phyloP scores from a whole-genome alignment of 2,329 filamentous ascomycete genomes.

The Claviceps spartinae region DNA sequence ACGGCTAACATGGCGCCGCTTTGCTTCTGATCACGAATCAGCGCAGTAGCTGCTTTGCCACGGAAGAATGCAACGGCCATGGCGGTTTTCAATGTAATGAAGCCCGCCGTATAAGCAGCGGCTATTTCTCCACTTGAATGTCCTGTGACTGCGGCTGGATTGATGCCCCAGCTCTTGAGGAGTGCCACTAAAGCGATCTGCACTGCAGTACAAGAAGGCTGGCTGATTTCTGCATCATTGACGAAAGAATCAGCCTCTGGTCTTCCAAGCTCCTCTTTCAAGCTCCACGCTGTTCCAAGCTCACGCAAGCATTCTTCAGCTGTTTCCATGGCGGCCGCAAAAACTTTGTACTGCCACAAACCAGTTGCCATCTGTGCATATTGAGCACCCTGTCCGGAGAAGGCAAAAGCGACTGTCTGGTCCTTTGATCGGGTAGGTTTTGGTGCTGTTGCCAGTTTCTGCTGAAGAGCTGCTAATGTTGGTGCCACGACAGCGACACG shows the following conservation, averaged over 20 bases:
- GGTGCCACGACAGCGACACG: slow-evolving; percentile 6
- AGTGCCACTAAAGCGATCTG: slow-evolving; percentile 24
- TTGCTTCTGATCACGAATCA: neutral
- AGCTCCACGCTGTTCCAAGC: slow-evolving; percentile 14
- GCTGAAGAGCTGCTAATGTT: slow-evolving; percentile 3
- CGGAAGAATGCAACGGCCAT: slow-evolving; percentile 9
- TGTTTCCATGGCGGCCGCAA: slow-evolving; percentile 10
- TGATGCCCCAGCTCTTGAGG: slow-evolving; percentile 14
- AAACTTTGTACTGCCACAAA: neutral
- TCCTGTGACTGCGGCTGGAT: slow-evolving; percentile 14
- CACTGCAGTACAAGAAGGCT: slow-evolving; percentile 24
- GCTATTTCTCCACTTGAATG: slow-evolving; percentile 23
- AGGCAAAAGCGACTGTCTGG: slow-evolving; percentile 11
- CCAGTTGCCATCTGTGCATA: slow-evolving; percentile 9
- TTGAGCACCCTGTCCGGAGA: slow-evolving; percentile 23
- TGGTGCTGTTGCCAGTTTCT: slow-evolving; percentile 5
- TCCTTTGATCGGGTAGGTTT: slow-evolving; percentile 1
- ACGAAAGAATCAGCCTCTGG: slow-evolving; percentile 3
- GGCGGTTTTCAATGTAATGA: slow-evolving; percentile 12
- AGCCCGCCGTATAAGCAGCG: slow-evolving; percentile 17
- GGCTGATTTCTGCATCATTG: slow-evolving; percentile 10
- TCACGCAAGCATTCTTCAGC: slow-evolving; percentile 6
- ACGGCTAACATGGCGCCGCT: slow-evolving; percentile 17
- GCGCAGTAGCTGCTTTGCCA: slow-evolving; percentile 6
- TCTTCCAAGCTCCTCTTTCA: slow-evolving; percentile 15